A percentile compares a stretch with the other conserved stretches of the same genome.
Evolutionary conservation across 495 filamentous ascomycete species (phyloP).

Genomic region (Penicillium dipodomyicola): DNA sequence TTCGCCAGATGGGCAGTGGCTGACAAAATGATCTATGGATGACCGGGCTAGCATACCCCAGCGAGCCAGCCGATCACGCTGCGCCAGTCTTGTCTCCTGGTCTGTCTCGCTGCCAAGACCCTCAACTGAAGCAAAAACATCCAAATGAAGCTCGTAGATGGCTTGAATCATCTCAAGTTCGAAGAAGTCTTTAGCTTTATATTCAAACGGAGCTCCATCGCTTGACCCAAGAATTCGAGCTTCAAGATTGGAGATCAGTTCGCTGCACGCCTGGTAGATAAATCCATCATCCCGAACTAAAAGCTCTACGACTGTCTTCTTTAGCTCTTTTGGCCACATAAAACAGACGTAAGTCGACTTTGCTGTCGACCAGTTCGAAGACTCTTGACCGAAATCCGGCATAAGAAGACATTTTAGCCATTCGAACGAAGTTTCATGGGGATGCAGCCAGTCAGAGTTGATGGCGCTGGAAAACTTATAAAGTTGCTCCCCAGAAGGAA

Average conservation of each 20-base stretch:
- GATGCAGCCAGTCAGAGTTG: slow-evolving; percentile 55
- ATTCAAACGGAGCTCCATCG: slow-evolving; percentile 24
- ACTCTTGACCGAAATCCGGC: slow-evolving; percentile 33
- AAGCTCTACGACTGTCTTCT: slow-evolving; percentile 65
- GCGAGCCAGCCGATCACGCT: slow-evolving; percentile 66
- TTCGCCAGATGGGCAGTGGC: slow-evolving; percentile 25
- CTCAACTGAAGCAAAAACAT: slow-evolving; percentile 75
- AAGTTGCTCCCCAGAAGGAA: slow-evolving; percentile 58
- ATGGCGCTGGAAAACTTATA: slow-evolving; percentile 52
- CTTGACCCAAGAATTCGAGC: slow-evolving; percentile 30
- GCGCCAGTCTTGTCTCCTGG: slow-evolving; percentile 52
- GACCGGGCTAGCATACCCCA: slow-evolving; percentile 74
- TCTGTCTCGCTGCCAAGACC: slow-evolving; percentile 70
- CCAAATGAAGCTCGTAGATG: slow-evolving; percentile 85
- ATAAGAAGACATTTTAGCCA: slow-evolving; percentile 62
- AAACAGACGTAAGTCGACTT: slow-evolving; percentile 58
- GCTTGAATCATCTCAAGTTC: slow-evolving; percentile 65
- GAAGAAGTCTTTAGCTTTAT: slow-evolving; percentile 26
- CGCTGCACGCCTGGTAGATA: slow-evolving; percentile 54
- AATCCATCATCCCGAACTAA: slow-evolving; percentile 66
- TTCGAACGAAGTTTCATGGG: slow-evolving; percentile 61
- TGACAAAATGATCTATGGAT: slow-evolving; percentile 52
- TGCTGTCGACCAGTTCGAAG: slow-evolving; percentile 25
- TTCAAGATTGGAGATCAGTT: slow-evolving; percentile 43
- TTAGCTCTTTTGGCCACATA: slow-evolving; percentile 72